Base-by-base conservation (phyloP, 164 flowering plant genomes). In the Buxus sempervirens region DNA sequence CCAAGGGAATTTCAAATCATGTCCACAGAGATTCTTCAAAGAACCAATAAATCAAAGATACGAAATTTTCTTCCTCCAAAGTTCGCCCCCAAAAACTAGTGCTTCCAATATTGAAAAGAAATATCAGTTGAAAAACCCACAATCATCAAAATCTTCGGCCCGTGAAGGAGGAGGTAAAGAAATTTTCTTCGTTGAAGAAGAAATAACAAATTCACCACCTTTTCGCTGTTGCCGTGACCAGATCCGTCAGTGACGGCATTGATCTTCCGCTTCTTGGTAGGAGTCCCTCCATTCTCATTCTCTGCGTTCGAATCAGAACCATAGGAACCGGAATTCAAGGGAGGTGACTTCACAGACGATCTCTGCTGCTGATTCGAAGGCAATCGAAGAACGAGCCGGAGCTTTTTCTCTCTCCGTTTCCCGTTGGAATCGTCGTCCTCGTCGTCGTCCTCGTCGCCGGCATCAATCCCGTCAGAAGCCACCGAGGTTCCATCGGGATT, bases 371-470 rank as follows among this genome's bases (percentile, higher is more conserved):
- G 69, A 18, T 60, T 0, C 26, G 73, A 58, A 5, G 82, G 80
- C 75, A 81, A 48, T 59, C 73, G 67, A 27, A 82, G 77, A n/a
- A 82, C 87, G 36, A 77, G 76, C 68, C 82, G 81, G 55, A 86
- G 80, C 75, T 84, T 81, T 81, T 83, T 86, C 84, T 85, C 85
- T 53, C 74, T 70, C 42, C 84, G 65, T 60, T 64, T 75, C 24
- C 78, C 81, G 53, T 16, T 61, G 38, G 51, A 71, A 26, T 75
- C 78, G 4, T 73, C 82, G 1, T 78, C 83, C 0, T 75, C 81
- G 0, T 72, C 80, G 0, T 64, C 79, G 15, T 48, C 78, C 12
- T 60, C 77, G 0, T 62, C 76, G 23, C 38, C 73, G 12, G 25
- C 73, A 0, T 23, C 75, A 48, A 21, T 51, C 3, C 12, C 55